Evolutionary conservation across 305 asterid species (phyloP).

Genomic region (Striga hermonthica): DNA sequence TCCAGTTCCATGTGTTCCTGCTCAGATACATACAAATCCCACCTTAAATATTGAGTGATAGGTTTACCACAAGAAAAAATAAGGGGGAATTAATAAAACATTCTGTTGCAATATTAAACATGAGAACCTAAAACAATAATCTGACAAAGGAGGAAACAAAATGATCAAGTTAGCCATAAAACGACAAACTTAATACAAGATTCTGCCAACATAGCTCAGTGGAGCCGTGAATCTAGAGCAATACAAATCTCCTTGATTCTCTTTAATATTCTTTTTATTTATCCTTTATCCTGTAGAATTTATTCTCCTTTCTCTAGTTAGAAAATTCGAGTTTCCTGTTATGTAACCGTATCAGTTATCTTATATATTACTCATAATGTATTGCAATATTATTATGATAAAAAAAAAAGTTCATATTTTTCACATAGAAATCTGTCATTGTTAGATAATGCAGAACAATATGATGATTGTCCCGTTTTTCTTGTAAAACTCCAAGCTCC

Average conservation of each 20-base stretch:
- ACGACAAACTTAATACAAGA: too few species aligned
- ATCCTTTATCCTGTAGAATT: too few species aligned
- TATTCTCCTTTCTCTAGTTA: too few species aligned
- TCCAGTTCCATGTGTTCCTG: conserved; percentile 99
- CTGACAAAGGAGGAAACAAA: neutral
- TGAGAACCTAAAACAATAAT: neutral
- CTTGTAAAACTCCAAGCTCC: neutral
- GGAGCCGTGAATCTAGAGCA: too few species aligned
- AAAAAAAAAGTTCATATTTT: too few species aligned
- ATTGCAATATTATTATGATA: too few species aligned
- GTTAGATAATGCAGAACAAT: neutral
- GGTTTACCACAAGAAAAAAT: conserved; percentile 24
- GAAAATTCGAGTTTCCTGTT: too few species aligned
- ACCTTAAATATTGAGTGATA: conserved; percentile 21
- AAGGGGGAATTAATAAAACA: conserved; percentile 15
- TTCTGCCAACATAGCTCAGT: too few species aligned
- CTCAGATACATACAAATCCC: conserved; percentile 31
- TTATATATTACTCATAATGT: too few species aligned
- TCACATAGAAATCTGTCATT: neutral
- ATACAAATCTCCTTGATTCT: too few species aligned
- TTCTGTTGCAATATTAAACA: conserved; percentile 15
- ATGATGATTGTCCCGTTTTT: neutral
- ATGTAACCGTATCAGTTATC: too few species aligned
- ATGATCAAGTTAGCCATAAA: neutral
- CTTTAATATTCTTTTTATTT: too few species aligned